phyloP scores from a whole-genome alignment of 257 asterid genomes.

The Fraxinus excelsior region DNA sequence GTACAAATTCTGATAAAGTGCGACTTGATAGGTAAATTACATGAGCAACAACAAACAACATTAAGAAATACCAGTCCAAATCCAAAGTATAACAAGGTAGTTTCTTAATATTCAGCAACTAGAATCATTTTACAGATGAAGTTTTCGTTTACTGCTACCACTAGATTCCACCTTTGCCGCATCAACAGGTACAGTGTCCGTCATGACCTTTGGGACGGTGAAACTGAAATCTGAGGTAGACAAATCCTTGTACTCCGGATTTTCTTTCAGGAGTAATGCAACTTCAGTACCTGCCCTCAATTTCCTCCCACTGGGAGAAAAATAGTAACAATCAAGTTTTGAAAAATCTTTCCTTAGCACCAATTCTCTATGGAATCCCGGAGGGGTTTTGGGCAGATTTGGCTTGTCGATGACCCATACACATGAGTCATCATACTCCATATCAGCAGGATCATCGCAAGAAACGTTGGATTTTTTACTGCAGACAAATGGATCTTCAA shows the following conservation, averaged over 20 bases:
- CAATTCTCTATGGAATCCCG: constrained; percentile 46
- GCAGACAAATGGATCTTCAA: constrained; percentile 56
- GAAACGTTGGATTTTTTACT: constrained; percentile 29
- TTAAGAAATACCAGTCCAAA: not conserved
- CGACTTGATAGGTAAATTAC: not conserved
- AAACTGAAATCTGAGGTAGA: constrained; percentile 52
- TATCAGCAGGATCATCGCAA: constrained; percentile 51
- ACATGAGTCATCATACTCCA: constrained; percentile 40
- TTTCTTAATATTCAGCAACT: not conserved
- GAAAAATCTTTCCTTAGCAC: constrained; percentile 41
- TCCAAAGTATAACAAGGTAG: not conserved
- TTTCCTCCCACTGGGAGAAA: constrained; percentile 50
- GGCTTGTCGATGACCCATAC: constrained; percentile 65
- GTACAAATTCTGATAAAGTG: not conserved
- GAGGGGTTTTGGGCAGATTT: constrained; percentile 54
- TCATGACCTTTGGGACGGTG: constrained; percentile 46
- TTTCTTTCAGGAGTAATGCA: constrained; percentile 32
- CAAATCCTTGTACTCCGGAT: constrained; percentile 36
- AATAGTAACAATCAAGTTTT: constrained; percentile 4
- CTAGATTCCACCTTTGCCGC: constrained; percentile 6
- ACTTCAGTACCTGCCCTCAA: constrained; percentile 47
- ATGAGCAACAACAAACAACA: not conserved
- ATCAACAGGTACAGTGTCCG: constrained; percentile 31
- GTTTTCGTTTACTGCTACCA: not conserved
- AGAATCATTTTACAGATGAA: not conserved